Evolutionary conservation across 495 filamentous ascomycete genomes (phyloP).

Genomic region (Cenococcum geophilum): DNA sequence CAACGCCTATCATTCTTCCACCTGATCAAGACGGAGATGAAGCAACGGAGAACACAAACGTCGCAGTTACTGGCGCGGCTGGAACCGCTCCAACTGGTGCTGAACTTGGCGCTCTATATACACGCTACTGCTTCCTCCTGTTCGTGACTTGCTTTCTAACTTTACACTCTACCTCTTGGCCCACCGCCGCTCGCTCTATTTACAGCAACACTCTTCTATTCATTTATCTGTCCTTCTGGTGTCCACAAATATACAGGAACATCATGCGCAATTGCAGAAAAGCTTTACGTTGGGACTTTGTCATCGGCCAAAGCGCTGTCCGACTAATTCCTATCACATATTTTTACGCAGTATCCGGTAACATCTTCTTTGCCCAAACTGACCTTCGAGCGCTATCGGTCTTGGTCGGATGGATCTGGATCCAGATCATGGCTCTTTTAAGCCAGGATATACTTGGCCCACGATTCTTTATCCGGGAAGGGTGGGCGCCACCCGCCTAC

Average conservation of each 20-base stretch:
- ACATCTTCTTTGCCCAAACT: conserved; percentile 71
- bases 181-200: conserved; percentile 55
- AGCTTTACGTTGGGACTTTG: conserved; percentile 79
- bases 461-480: conserved; percentile 62
- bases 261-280: conserved; percentile 84
- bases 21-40: conserved; percentile 75
- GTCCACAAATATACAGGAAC: conserved; percentile 87
- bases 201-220: conserved; percentile 66
- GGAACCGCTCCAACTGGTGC: conserved; percentile 38
- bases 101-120: conserved; percentile 70
- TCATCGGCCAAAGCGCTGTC: conserved; percentile 73
- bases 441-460: conserved; percentile 84
- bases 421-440: conserved; percentile 72
- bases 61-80: conserved; percentile 25
- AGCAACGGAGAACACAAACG: conserved; percentile 42
- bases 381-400: conserved; percentile 56
- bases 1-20: conserved; percentile 68
- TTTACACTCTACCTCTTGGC: conserved; percentile 69
- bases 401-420: conserved; percentile 79
- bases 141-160: conserved; percentile 66
- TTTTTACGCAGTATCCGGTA: conserved; percentile 65
- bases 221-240: conserved; percentile 82
- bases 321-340: conserved; percentile 74
- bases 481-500: conserved; percentile 76
- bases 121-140: conserved; percentile 69